Percentiles rank a stretch among this genome's conserved stretches.
These are phyloP conservation scores for Xylariomycetidae sp. DNA, from an alignment of 2,329 filamentous ascomycete genomes.

Conservation along the genomic window DNA sequence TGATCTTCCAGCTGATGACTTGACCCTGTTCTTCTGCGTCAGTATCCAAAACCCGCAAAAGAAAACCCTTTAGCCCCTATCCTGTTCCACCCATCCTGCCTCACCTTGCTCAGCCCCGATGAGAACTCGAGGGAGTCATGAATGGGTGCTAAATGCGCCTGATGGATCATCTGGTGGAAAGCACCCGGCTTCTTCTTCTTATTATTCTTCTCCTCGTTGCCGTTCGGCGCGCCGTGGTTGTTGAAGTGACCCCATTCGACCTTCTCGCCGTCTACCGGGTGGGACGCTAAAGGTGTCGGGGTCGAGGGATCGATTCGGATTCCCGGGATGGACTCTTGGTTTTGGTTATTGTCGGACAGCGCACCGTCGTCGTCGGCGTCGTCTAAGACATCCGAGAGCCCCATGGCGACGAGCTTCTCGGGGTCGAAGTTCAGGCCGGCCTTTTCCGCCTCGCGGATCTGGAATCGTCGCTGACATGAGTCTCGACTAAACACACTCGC, in stretches of 20 bases:
- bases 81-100: no score
- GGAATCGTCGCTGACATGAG: no score
- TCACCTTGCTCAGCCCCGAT: slow-evolving; percentile 48
- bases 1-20: slow-evolving; percentile 64
- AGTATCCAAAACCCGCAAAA: no score
- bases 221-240: slow-evolving; percentile 3
- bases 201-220: slow-evolving; percentile 9
- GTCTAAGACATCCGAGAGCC: slow-evolving; percentile 48
- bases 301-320: slow-evolving; percentile 30
- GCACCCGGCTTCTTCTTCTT: slow-evolving; percentile 11
- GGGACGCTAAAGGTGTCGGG: slow-evolving; percentile 11
- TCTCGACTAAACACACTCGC: no score
- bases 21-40: no score
- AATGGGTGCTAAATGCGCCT: slow-evolving; percentile 50
- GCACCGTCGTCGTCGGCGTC: slow-evolving; percentile 16
- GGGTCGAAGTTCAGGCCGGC: slow-evolving; percentile 69
- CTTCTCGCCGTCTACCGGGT: slow-evolving; percentile 2
- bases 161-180: slow-evolving; percentile 57
- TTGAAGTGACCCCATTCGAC: slow-evolving; percentile 14
- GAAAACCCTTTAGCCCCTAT: no score
- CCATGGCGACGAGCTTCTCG: slow-evolving; percentile 61
- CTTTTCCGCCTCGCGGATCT: slow-evolving; percentile 56
- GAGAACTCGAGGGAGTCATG: slow-evolving; percentile 69
- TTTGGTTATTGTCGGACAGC: slow-evolving; percentile 2
- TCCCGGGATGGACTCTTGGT: slow-evolving; percentile 19